Base-by-base conservation (phyloP, 176 grass and related monocot species). In the Chrysopogon serrulatus region DNA sequence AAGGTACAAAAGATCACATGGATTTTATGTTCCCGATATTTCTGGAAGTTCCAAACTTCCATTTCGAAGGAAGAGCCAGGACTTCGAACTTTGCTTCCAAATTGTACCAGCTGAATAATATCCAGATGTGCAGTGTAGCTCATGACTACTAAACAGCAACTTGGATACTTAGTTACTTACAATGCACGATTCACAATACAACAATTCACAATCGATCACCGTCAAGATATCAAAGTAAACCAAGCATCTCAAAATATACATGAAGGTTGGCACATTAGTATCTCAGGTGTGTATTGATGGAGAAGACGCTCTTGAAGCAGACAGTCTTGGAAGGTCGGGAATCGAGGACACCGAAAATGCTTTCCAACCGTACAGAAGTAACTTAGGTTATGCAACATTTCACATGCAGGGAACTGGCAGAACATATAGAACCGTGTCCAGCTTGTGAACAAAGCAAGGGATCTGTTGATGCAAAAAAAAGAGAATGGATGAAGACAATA, bases 381-480 rank as follows among this genome's bases (percentile, higher is more conserved):
- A 60, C 30, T 69, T 27, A 31, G 34, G 45, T 75, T 35, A 32
- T 43, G 19, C 49, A 28, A 30, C 61, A 57, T 41, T 56, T 44
- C 48, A 9, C 36, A 24, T 28, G 6, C 23, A 42, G 1, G 4
- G 24, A 88, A 51, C 23, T 15, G 8, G 15, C 28, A 70, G n/a
- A 60, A 48, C 53, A 70, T 60, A 76, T 26, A 15, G 59, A 67
- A 59, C 10, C 30, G 13, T 17, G 71, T 35, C 61, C 62, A 87
- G 48, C 27, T 69, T 82, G 28, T 76, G 36, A 68, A 10, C 28
- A 87, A 82, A 82, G 61, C 63, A 68, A 75, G 54, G 62, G 49
- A 61, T 61, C 37, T 76, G 64, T 40, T 74, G 36, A 68, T 69
- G 63, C 40, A 14, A 43, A 33, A 43, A 33, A 57, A 68, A 68